Conservation (phyloP, 805 yeast genomes). For the Candida rishiriensis region DNA sequence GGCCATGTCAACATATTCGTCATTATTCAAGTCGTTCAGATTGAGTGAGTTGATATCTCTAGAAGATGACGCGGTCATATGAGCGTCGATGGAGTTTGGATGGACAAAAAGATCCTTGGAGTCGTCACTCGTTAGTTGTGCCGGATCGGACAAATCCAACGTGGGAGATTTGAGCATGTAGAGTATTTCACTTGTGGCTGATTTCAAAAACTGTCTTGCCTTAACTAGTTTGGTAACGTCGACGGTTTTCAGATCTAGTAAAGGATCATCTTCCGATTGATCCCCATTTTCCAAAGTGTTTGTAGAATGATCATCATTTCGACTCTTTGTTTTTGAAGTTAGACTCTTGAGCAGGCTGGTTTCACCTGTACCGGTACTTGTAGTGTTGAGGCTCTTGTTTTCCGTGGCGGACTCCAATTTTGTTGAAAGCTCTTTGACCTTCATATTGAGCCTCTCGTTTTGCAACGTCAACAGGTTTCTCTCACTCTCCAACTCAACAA, state of each 20-base stretch:
- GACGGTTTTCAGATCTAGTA: conserved; percentile 18
- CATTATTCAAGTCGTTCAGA: conserved; percentile 4
- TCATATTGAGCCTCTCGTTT: conserved; percentile 38
- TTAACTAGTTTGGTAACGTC: conserved; percentile 27
- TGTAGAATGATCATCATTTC: conserved; percentile 5
- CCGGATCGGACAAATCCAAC: conserved; percentile 27
- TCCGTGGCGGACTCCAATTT: conserved; percentile 13
- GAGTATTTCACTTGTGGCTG: conserved; percentile 34
- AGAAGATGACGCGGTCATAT: not conserved
- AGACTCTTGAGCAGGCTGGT: conserved; percentile 6
- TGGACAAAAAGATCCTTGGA: conserved; percentile 12
- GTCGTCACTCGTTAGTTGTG: conserved; percentile 18
- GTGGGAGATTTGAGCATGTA: conserved; percentile 32
- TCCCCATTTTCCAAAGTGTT: not conserved
- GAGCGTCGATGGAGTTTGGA: conserved; percentile 2
- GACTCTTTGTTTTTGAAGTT: conserved; percentile 9
- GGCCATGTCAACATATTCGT: conserved; percentile 22
- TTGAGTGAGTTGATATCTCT: conserved; percentile 2
- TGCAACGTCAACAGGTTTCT: conserved; percentile 39
- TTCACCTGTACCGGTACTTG: not conserved
- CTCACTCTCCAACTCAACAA: conserved; percentile 50
- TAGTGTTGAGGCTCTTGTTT: not conserved
- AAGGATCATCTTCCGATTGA: conserved; percentile 6
- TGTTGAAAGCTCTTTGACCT: conserved; percentile 35
- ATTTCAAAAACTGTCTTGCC: conserved; percentile 31